Conservation (phyloP, 192 early-diverging fungal genomes). For the Backusella luteola region DNA sequence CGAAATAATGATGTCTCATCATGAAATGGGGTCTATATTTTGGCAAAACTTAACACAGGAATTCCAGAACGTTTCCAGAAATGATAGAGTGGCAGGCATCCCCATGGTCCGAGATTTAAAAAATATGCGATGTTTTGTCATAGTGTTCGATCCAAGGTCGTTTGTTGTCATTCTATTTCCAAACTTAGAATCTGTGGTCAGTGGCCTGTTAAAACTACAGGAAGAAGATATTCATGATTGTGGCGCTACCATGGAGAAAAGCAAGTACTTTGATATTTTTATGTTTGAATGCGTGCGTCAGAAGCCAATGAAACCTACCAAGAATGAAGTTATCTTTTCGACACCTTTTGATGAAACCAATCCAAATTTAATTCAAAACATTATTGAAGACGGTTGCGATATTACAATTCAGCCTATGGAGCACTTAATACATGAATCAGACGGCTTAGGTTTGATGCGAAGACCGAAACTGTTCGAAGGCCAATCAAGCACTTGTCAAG, state of each 20-base stretch:
- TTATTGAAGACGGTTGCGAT: neutral
- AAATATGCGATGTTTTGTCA: constrained; percentile 54
- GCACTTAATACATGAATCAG: constrained; percentile 20
- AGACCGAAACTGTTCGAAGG: constrained; percentile 24
- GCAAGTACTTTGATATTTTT: constrained; percentile 16
- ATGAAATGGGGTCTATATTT: constrained; percentile 33
- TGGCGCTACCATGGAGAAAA: constrained; percentile 26
- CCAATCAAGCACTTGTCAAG: constrained; percentile 1
- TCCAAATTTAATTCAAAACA: neutral
- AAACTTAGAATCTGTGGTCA: constrained; percentile 33
- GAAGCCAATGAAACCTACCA: constrained; percentile 35
- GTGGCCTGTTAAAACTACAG: constrained; percentile 11
- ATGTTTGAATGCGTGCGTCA: constrained; percentile 55
- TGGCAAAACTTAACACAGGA: constrained; percentile 40
- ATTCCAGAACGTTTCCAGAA: constrained; percentile 23
- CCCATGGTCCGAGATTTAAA: constrained; percentile 33
- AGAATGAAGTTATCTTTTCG: neutral
- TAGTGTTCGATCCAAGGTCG: constrained; percentile 42
- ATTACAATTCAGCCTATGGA: constrained; percentile 11
- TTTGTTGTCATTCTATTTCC: constrained; percentile 49
- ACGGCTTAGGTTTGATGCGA: constrained; percentile 18
- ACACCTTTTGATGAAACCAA: constrained; percentile 15
- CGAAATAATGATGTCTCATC: constrained; percentile 44
- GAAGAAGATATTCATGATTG: neutral
- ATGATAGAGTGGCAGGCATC: constrained; percentile 25